Percentiles rank a stretch among this genome's conserved stretches.
Evolutionary conservation across 2,329 filamentous ascomycete genomes (phyloP).

Genomic region (Fusarium globosum): DNA sequence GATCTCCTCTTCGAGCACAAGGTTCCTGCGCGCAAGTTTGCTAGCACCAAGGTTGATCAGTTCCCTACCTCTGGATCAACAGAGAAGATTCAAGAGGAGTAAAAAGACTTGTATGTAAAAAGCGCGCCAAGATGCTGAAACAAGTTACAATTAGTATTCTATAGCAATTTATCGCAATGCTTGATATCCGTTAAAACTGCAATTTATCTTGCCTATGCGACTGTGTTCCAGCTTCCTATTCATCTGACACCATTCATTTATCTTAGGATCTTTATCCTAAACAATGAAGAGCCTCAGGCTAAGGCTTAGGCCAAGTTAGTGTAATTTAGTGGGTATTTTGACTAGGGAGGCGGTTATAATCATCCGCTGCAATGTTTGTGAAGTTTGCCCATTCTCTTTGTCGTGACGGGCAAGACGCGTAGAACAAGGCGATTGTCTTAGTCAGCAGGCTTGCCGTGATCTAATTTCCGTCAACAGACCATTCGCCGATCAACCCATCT

Average conservation of each 20-base stretch:
- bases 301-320: not conserved
- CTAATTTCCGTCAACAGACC: not conserved
- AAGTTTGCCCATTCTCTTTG: accelerated
- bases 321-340: not conserved
- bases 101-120: not conserved
- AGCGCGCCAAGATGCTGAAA: not conserved
- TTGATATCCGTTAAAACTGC: no score
- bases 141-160: not conserved
- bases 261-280: not conserved
- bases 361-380: not conserved
- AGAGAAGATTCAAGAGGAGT: constrained; percentile 16
- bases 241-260: no score
- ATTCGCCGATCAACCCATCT: not conserved
- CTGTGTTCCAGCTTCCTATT: not conserved
- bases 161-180: not conserved
- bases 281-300: not conserved
- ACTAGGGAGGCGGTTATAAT: not conserved
- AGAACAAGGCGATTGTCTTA: not conserved
- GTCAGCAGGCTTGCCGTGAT: not conserved
- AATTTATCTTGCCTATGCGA: not conserved
- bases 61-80: constrained; percentile 7
- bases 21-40: constrained; percentile 56
- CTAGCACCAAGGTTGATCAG: constrained; percentile 45
- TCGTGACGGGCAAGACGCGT: not conserved
- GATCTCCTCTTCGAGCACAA: constrained; percentile 64